Base-by-base conservation (phyloP, 495 filamentous ascomycete genomes). In the Hypoxylon subgilvum region DNA sequence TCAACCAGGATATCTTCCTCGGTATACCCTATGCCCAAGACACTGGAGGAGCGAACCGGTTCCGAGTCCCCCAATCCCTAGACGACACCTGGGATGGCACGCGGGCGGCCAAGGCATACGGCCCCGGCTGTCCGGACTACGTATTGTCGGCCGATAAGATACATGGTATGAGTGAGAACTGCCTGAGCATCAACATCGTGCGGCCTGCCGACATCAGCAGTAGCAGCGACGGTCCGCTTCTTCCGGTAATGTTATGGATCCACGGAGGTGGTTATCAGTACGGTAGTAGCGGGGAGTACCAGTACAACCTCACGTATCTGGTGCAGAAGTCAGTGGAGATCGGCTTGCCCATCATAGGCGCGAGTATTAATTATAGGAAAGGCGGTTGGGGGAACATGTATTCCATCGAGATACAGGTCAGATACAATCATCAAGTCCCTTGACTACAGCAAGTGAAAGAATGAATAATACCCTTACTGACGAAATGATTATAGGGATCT, bases 191-290 rank as follows among this genome's bases (percentile, higher is more conserved):
- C 34, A 86, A 87, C 57, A 77, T 90, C n/a, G 69, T 82, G 8
- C 80, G 87, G 12, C 86, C 87, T 1, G 43, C 77, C 1, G 79
- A 78, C 0, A 18, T 58, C 14, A 19, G 23, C 1, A 51, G 25
- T 18, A 40, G 27, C 16, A 44, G 19, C 17, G 9, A 13, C 23
- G 31, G 17, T 10, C 25, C 4, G 9, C 44, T 28, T 7, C 54
- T 89, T 1, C 87, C 87, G 0, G 82, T 89, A 14, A 70, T 86
- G 35, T 75, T 87, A 6, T 89, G 85, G 83, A 88, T 90, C 31
- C 86, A 81, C 62, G 86, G 86, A 23, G 86, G 87, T 17, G 83
- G 78, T 1, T 88, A 87, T 59, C 82, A 87, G 61, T 66, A 84
- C 3, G 87, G 87, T 2, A 79, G 79, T 0, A 83, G 79, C 2